Evolutionary conservation across 2,329 filamentous ascomycete genomes (phyloP).

Genomic region (Rhinocladiella similis): DNA sequence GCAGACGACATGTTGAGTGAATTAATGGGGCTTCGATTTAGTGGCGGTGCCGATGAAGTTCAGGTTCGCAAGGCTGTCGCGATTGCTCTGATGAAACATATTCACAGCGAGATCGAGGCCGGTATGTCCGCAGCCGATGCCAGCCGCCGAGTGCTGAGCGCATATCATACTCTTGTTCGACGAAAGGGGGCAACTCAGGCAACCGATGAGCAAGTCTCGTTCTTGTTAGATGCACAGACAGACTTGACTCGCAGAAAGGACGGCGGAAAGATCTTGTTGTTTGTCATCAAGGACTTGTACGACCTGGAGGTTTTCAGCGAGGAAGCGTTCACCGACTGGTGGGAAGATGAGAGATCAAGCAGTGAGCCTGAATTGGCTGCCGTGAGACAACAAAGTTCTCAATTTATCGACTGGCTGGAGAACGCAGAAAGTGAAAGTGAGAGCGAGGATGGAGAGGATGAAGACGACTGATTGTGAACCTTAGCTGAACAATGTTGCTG

Average conservation of each 20-base stretch:
- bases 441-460: conserved; percentile 63
- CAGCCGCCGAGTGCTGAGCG: conserved; percentile 62
- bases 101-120: conserved; percentile 66
- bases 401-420: conserved; percentile 81
- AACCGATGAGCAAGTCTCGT: conserved; percentile 74
- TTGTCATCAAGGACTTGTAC: conserved; percentile 80
- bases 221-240: conserved; percentile 77
- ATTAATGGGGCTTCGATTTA: conserved; percentile 88
- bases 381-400: conserved; percentile 71
- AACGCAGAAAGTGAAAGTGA: conserved; percentile 71
- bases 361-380: conserved; percentile 67
- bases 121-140: conserved; percentile 62
- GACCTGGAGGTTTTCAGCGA: conserved; percentile 82
- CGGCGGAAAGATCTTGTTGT: conserved; percentile 69
- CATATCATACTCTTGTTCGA: conserved; percentile 63
- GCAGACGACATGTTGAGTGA: conserved; percentile 90
- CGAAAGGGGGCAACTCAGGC: conserved; percentile 60
- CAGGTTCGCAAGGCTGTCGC: conserved; percentile 86
- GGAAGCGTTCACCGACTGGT: conserved; percentile 86
- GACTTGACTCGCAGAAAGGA: conserved; percentile 68
- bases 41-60: conserved; percentile 83
- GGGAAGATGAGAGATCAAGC: conserved; percentile 70
- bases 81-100: conserved; percentile 78
- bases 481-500: not conserved
- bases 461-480: conserved; percentile 25